A percentile compares a stretch with the other conserved stretches of the same genome.
These are phyloP conservation scores for Xerocomellus amylosporus DNA, from an alignment of 768 basidiomycete genomes.

Conservation along the genomic window DNA sequence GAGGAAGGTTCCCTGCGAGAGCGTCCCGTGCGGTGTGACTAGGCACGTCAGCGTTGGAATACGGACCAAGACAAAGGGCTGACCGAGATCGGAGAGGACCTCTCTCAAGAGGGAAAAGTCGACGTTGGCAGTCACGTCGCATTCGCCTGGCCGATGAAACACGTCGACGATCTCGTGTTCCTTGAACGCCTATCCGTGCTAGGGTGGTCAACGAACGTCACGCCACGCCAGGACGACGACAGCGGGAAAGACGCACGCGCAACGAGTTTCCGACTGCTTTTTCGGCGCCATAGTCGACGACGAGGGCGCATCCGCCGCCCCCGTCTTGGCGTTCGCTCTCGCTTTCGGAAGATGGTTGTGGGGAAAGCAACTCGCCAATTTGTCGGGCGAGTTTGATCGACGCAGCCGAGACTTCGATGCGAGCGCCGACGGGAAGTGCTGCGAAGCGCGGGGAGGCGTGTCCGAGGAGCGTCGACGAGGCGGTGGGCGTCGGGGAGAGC, in stretches of 20 bases:
- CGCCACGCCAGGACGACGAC: fast-evolving
- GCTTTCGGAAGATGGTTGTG: background rate
- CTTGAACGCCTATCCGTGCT: conserved; percentile 72
- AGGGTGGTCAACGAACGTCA: background rate
- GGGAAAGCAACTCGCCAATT: conserved; percentile 60
- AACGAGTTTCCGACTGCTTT: conserved; percentile 70
- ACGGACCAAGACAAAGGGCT: conserved; percentile 15
- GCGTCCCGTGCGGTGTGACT: conserved; percentile 59
- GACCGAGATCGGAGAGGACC: conserved; percentile 65
- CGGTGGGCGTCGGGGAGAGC: conserved; percentile 57
- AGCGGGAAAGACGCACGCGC: conserved; percentile 55
- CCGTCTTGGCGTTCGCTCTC: background rate
- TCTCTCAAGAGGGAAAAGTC: conserved; percentile 90
- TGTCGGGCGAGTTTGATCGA: conserved; percentile 66
- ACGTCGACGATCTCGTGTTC: conserved; percentile 81
- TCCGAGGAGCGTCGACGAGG: conserved; percentile 54
- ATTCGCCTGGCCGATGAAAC: conserved; percentile 81
- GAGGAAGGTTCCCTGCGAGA: conserved; percentile 77
- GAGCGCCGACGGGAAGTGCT: conserved; percentile 61
- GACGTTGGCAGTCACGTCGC: conserved; percentile 95
- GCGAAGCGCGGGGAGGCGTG: conserved; percentile 69
- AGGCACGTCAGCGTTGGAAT: conserved; percentile 5
- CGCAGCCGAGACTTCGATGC: conserved; percentile 77
- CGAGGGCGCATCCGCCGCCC: conserved; percentile 59
- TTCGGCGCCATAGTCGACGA: conserved; percentile 88